Conservation (phyloP, 2,329 filamentous ascomycete species). For the Diaporthe ilicicola region DNA sequence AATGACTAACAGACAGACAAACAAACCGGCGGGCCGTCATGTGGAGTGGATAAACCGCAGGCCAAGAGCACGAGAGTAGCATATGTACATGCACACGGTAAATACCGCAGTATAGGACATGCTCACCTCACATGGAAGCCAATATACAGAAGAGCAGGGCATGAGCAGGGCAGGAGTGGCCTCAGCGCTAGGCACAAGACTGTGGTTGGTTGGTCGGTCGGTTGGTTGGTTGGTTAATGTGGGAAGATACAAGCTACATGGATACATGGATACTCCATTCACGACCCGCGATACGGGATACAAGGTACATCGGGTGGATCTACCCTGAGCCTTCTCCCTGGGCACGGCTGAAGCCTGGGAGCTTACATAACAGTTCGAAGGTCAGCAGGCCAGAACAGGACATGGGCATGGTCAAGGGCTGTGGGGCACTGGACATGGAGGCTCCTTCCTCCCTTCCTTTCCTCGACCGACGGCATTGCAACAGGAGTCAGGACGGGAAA, state of each 20-base stretch:
- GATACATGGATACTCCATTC: background rate
- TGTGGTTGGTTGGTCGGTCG: slow-evolving; percentile 9
- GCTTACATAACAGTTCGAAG: background rate
- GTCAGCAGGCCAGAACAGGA: slow-evolving; percentile 7
- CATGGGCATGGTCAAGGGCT: background rate
- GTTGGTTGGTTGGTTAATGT: background rate
- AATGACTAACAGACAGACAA: background rate
- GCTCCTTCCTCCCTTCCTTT: background rate
- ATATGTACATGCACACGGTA: background rate
- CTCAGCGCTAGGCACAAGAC: slow-evolving; percentile 23
- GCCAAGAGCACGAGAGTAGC: background rate
- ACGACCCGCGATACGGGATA: background rate
- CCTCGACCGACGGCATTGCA: background rate
- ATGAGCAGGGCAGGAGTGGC: slow-evolving; percentile 5
- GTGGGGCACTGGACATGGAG: background rate
- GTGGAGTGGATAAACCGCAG: background rate
- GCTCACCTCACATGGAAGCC: background rate
- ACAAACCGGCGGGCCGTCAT: background rate
- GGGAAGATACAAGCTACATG: background rate
- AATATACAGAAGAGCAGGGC: background rate
- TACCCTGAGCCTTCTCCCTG: slow-evolving; percentile 2
- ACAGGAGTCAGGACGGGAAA: background rate
- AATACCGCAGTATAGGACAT: background rate
- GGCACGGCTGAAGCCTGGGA: slow-evolving; percentile 24
- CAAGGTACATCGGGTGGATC: slow-evolving; percentile 10